These are phyloP conservation scores for Uronychia binucleata DNA, from an alignment of 73 alveolate genomes.

Conservation along the genomic window DNA sequence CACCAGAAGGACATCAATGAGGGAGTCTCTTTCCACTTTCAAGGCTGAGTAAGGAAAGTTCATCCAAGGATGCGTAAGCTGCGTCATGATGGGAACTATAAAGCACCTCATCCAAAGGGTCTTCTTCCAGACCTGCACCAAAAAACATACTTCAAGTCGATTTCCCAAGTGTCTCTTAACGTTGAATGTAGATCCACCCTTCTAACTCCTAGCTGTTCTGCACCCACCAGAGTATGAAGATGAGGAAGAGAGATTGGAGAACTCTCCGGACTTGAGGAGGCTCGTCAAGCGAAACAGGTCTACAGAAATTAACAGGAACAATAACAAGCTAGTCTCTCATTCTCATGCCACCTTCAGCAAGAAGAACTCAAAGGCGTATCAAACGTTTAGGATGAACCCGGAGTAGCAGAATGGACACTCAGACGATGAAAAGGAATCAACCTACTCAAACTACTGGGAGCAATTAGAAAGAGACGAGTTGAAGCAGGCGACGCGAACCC, in stretches of 20 bases:
- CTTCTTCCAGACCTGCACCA: background rate
- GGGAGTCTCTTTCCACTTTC: background rate
- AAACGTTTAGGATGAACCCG: background rate
- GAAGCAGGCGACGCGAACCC: background rate
- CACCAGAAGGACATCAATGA: background rate
- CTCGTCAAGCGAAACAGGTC: no score
- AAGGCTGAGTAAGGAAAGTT: background rate
- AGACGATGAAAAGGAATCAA: no score
- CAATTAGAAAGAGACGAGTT: no score
- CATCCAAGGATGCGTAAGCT: no score
- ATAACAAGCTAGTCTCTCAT: no score
- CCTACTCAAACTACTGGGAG: no score
- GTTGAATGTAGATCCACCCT: background rate
- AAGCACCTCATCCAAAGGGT: background rate
- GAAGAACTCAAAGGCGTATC: background rate
- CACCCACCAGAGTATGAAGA: background rate
- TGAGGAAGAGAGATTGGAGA: background rate
- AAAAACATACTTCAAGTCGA: background rate
- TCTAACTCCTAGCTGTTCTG: background rate
- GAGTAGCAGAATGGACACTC: no score
- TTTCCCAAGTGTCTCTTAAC: background rate
- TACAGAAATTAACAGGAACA: no score
- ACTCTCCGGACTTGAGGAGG: background rate
- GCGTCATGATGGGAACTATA: background rate
- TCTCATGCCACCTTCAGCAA: no score